phyloP scores from a whole-genome alignment of 2,329 filamentous ascomycete genomes.

The Zymoseptoria crescenta region DNA sequence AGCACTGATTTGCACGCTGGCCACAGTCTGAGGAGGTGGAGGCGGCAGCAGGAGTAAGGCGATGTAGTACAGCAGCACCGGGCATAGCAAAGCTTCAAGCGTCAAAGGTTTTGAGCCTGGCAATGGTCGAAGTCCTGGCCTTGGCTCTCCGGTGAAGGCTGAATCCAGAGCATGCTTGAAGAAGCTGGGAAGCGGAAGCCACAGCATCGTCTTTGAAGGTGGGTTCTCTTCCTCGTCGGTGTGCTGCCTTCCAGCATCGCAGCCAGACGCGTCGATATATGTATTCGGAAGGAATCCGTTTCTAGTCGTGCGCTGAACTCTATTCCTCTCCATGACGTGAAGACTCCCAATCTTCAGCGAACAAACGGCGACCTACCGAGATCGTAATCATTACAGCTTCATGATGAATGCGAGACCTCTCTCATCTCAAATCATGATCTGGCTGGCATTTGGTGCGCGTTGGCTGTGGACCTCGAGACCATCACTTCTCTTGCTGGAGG shows the following conservation, averaged over 20 bases:
- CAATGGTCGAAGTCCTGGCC: conserved; percentile 35
- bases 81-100: conserved; percentile 32
- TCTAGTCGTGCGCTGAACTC: conserved; percentile 3
- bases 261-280: neutral
- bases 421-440: no score
- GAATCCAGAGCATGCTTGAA: conserved; percentile 16
- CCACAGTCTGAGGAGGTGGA: conserved; percentile 31
- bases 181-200: conserved; percentile 15
- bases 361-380: no score
- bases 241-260: no score
- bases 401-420: no score
- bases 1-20: conserved; percentile 23
- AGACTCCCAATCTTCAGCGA: neutral
- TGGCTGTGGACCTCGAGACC: no score
- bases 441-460: no score
- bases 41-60: conserved; percentile 37
- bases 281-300: no score
- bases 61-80: conserved; percentile 37
- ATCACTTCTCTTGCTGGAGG: no score
- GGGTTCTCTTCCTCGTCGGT: neutral
- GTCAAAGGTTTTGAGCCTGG: conserved; percentile 36
- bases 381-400: no score
- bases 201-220: neutral
- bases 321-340: conserved; percentile 8
- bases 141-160: conserved; percentile 22